Base-by-base conservation (phyloP, 495 filamentous ascomycete genomes). In the Hypomontagnella monticulosa region DNA sequence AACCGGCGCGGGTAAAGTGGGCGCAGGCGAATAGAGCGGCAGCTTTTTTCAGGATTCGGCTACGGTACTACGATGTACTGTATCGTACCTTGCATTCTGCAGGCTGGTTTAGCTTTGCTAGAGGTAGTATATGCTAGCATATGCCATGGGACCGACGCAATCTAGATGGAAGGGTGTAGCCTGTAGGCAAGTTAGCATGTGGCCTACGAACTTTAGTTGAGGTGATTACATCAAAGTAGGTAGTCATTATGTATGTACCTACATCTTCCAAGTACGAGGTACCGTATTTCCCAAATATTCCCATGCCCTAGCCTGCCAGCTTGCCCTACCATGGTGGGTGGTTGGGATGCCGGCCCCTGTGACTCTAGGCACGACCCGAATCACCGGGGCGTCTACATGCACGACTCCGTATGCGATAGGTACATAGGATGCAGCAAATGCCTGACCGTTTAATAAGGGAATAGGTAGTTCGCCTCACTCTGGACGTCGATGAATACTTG, bases 1-100 rank as follows among this genome's bases (percentile, higher is more conserved):
- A 63, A 47, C 53, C 65, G 65, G 16, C 30, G 36, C 49, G 55
- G 65, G 33, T 63, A 49, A 56, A 62, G 40, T 57, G 36, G 46
- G 30, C 7, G 1, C 4, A 8, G 40, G 23, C 33, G 44, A 57
- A 50, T n/a, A 37, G 34, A 5, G 15, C 34, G 20, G 33, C 12
- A 36, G 40, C 23, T 42, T 14, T 37, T 33, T 42, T 52, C 20
- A 18, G 32, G 38, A 34, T 50, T 27, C 16, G 16, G 27, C 32
- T 52, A 32, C 40, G 48, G 34, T 56, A 41, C 36, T 12, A 50
- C 34, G 12, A 40, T 23, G 15, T 46, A 51, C 38, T 58, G 59
- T 63, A 68, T 58, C 51, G 65, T 68, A 59, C 65, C 65, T 68
- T 68, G 65, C 65, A 68, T 68, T 59, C 59, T 68, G 65, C 65